Conservation (phyloP, 2,329 filamentous ascomycete genomes). For the Tolypocladium tropicale region DNA sequence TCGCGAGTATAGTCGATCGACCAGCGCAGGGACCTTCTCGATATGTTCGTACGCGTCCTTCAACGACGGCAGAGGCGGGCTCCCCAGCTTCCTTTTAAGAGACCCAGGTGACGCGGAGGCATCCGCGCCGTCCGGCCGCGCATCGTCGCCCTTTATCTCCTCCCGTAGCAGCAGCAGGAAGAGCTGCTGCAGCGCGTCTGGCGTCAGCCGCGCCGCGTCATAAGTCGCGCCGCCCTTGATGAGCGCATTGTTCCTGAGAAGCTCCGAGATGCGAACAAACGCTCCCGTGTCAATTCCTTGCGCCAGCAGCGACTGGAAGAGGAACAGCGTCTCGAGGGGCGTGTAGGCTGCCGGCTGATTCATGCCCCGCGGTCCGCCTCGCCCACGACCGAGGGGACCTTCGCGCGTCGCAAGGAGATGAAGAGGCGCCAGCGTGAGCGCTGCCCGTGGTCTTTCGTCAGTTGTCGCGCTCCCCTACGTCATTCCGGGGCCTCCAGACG, state of each 20-base stretch:
- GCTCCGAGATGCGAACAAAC: slow-evolving; percentile 63
- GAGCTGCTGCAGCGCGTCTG: slow-evolving; percentile 68
- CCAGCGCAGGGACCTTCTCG: slow-evolving; percentile 58
- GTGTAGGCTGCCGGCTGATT: slow-evolving; percentile 58
- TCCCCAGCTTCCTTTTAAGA: slow-evolving; percentile 66
- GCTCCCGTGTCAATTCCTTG: slow-evolving; percentile 55
- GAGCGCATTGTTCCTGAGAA: slow-evolving; percentile 63
- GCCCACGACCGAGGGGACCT: slow-evolving; percentile 44
- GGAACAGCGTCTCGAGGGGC: slow-evolving; percentile 73
- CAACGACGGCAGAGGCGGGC: slow-evolving; percentile 52
- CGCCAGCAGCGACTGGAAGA: slow-evolving; percentile 69
- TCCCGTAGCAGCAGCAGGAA: slow-evolving; percentile 70
- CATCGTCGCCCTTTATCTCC: slow-evolving; percentile 49
- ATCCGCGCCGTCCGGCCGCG: slow-evolving; percentile 24
- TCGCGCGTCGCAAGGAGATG: slow-evolving; percentile 41
- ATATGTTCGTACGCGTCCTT: slow-evolving; percentile 56
- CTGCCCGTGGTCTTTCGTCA: neutral
- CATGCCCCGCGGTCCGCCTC: slow-evolving; percentile 46
- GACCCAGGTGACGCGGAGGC: slow-evolving; percentile 43
- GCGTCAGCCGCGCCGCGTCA: slow-evolving; percentile 62
- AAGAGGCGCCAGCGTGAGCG: slow-evolving; percentile 42
- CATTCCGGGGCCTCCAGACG: slow-evolving; percentile 15
- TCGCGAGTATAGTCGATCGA: slow-evolving; percentile 62
- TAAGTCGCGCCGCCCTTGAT: slow-evolving; percentile 61
- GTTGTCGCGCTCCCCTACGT: slow-evolving; percentile 10